Evolutionary conservation across 2,329 filamentous ascomycete species (phyloP), one percentile per base, ranked within the genome.

Genomic region (Phaeophleospora eucalypticola): DNA sequence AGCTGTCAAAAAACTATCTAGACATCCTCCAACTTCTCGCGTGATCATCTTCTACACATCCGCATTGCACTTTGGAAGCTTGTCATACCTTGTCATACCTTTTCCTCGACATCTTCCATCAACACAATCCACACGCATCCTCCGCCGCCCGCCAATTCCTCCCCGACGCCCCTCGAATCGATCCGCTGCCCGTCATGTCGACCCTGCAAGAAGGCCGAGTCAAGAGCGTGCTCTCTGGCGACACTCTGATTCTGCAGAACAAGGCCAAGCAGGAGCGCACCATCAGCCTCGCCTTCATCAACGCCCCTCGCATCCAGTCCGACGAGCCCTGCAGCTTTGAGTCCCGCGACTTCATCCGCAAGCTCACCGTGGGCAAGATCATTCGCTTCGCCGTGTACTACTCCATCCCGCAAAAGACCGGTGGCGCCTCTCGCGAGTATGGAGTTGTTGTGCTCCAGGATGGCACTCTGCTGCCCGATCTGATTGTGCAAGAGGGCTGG

Each of bases 181-280:
- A 29, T 29, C 24, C 7, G 12, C 24, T 12, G 24, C 24, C 24
- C 24, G 24, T 12, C 47, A 64, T 64, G 61, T 54, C 54, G 12
- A 50, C 58, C 27, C 48, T 80, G 61, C 69, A 82, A 68, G 81
- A 79, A 73, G 78, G 84, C 66, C 86, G 83, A 63, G 90, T 97
- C 71, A 98, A 98, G 79, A 88, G 86, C 67, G 88, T 95, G 59
- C 76, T 94, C 64, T 96, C 90, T 64, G 93, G 93, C 63, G 93
- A 97, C 75, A 95, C 90, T 20, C 73, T 97, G 60, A 76, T 97
- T 56, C 75, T 97, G 63, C 82, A 84, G 60, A 89, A 87, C 70
- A 90, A 94, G 67, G 85, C 87, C 29, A 78, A 81, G 56, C 81
- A 85, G 68, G 93, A 97, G 74, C 86, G 89, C 62, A 87, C 80